A percentile compares a stretch with the other conserved stretches of the same genome.
phyloP scores from a whole-genome alignment of 148 eudicot genomes.

The Amaranthus hypochondriacus region DNA sequence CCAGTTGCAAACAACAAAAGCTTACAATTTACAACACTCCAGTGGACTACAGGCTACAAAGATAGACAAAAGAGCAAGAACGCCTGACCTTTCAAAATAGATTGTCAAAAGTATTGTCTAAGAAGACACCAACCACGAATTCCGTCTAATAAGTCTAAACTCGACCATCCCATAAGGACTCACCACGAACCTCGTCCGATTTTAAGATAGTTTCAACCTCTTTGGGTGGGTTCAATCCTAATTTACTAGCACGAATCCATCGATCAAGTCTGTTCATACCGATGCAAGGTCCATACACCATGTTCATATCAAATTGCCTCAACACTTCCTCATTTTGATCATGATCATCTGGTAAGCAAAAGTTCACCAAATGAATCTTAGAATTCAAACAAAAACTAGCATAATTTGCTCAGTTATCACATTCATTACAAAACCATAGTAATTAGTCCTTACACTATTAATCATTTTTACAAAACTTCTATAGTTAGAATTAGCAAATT shows the following conservation, averaged over 20 bases:
- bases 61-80: slow-evolving; percentile 9
- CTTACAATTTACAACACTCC: not conserved
- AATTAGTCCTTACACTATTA: not conserved
- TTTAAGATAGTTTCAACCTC: slow-evolving; percentile 38
- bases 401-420: not conserved
- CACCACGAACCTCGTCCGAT: slow-evolving; percentile 28
- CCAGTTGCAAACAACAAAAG: not conserved
- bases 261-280: slow-evolving; percentile 60
- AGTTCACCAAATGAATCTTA: slow-evolving; percentile 8
- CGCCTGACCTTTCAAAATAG: not conserved
- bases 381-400: not conserved
- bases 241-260: slow-evolving; percentile 50
- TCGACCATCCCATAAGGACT: slow-evolving; percentile 60
- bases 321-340: slow-evolving; percentile 53
- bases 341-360: slow-evolving; percentile 28
- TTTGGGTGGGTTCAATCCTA: slow-evolving; percentile 58
- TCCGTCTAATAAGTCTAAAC: slow-evolving; percentile 25
- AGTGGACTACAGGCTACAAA: slow-evolving; percentile 7
- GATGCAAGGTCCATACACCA: slow-evolving; percentile 67
- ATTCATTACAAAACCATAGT: not conserved
- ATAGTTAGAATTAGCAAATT: not conserved
- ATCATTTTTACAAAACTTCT: not conserved
- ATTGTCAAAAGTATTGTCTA: not conserved
- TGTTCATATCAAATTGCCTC: slow-evolving; percentile 76
- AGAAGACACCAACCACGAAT: not conserved